Percentiles rank a stretch among this genome's conserved stretches.
These are phyloP conservation scores for Zancudomyces culisetae DNA, from an alignment of 371 early-diverging fungal genomes.

Conservation along the genomic window DNA sequence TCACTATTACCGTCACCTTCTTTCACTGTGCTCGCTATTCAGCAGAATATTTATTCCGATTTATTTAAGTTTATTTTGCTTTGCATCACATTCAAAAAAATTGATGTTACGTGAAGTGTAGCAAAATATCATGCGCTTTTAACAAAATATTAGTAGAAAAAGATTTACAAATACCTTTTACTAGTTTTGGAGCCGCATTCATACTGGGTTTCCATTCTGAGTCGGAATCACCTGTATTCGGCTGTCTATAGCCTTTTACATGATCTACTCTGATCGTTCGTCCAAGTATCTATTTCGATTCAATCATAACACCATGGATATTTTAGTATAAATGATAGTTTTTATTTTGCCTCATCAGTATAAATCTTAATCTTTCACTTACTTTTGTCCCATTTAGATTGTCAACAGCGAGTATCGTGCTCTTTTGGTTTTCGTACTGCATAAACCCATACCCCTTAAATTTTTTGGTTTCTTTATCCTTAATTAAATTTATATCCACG, in stretches of 20 bases:
- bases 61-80: no score
- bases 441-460: constrained; percentile 79
- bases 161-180: no score
- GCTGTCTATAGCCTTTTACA: constrained; percentile 40
- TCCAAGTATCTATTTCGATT: constrained; percentile 38
- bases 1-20: constrained; percentile 21
- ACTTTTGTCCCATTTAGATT: constrained; percentile 74
- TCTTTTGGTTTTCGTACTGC: constrained; percentile 83
- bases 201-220: constrained; percentile 27
- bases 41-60: no score
- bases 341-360: no score
- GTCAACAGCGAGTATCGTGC: constrained; percentile 82
- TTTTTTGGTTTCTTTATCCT: constrained; percentile 71
- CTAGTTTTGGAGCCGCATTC: constrained; percentile 42
- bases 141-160: no score
- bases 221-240: constrained; percentile 23
- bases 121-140: no score
- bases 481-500: constrained; percentile 64
- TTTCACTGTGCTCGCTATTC: no score
- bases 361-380: constrained; percentile 4
- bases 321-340: no score
- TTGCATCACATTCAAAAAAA: no score
- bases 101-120: no score
- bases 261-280: constrained; percentile 54
- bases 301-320: no score